Base-by-base conservation (phyloP, 306 rosid genomes). In the Vigna hirtella region DNA sequence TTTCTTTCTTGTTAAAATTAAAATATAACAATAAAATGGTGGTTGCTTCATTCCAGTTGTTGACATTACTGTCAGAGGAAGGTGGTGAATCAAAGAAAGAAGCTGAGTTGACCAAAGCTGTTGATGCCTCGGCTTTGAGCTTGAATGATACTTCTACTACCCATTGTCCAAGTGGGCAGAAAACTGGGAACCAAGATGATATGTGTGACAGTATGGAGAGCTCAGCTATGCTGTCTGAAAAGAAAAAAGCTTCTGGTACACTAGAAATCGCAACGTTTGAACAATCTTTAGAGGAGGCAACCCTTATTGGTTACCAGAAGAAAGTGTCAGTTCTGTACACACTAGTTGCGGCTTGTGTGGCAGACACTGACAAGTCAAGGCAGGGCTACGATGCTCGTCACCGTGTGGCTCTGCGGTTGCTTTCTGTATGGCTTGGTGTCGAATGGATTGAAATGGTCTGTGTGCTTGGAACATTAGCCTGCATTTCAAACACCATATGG, bases 371-470 rank as follows among this genome's bases (percentile, higher is more conserved):
- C 66, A 87, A 77, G 50, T 72, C 72, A 76, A 87, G 89, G 86
- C 87, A 85, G 81, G 97, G 98, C 10, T 95, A 90, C 61, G 98
- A 95, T 82, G 97, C 98, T 68, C 93, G 98, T 6, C 92, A 92
- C 85, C 95, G 97, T 63, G 92, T 86, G 61, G 87, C 97, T 70
- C 82, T 95, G 73, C 86, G 95, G 40, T 74, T 90, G 83, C 82
- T 95, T 64, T 91, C 97, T 61, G 79, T 86, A 58, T 95, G 98
- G 98, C 87, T 95, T 69, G 97, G 83, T 82, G 59, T 92, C 79
- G 82, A 90, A 62, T 89, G 97, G 97, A 87, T 36, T 70, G 88
- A 90, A 83, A 84, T 95, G 97, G 98, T 94, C 62, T 76, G 87
- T 83, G 82, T 76, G 34, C 84, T 67, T 85, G 77, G 50, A 72